These are phyloP conservation scores for Taphrina sp. DNA, from an alignment of 1,139 yeast species.

Conservation along the genomic window DNA sequence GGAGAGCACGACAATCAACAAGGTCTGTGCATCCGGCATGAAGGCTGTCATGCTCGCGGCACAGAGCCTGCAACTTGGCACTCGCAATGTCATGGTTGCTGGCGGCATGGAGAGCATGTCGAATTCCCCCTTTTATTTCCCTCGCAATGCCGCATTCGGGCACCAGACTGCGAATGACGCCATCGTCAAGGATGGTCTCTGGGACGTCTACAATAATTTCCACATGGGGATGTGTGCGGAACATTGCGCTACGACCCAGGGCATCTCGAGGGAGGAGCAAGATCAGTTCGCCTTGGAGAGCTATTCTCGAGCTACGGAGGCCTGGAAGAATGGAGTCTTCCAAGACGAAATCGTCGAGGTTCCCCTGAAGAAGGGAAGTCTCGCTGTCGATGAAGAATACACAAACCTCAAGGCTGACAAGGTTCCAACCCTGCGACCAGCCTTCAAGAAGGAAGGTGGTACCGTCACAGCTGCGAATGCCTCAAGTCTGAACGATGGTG, in stretches of 20 bases:
- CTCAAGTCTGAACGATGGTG: constrained; percentile 90
- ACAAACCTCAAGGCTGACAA: constrained; percentile 66
- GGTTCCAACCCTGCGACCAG: constrained; percentile 80
- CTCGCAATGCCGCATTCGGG: constrained; percentile 83
- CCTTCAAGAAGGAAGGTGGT: constrained; percentile 65
- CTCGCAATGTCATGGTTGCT: constrained; percentile 86
- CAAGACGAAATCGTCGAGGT: constrained; percentile 74
- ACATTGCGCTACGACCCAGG: constrained; percentile 77
- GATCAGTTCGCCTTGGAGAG: constrained; percentile 85
- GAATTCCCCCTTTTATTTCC: constrained; percentile 89
- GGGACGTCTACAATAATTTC: constrained; percentile 78
- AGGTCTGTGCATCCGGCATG: constrained; percentile 96
- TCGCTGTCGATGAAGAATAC: constrained; percentile 74
- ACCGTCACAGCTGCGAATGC: constrained; percentile 95
- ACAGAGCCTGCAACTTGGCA: constrained; percentile 82
- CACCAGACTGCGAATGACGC: constrained; percentile 78
- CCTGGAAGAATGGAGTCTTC: constrained; percentile 77
- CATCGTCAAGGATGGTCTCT: constrained; percentile 82
- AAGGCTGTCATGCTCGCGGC: constrained; percentile 88
- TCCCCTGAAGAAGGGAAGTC: constrained; percentile 79
- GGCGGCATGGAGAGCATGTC: constrained; percentile 99
- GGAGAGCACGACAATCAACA: constrained; percentile 87
- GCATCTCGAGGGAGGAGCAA: constrained; percentile 66
- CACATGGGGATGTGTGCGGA: constrained; percentile 98
- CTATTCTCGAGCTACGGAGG: constrained; percentile 79